Conservation (phyloP, 2,329 filamentous ascomycete species). For the Elsinoe batatas region DNA sequence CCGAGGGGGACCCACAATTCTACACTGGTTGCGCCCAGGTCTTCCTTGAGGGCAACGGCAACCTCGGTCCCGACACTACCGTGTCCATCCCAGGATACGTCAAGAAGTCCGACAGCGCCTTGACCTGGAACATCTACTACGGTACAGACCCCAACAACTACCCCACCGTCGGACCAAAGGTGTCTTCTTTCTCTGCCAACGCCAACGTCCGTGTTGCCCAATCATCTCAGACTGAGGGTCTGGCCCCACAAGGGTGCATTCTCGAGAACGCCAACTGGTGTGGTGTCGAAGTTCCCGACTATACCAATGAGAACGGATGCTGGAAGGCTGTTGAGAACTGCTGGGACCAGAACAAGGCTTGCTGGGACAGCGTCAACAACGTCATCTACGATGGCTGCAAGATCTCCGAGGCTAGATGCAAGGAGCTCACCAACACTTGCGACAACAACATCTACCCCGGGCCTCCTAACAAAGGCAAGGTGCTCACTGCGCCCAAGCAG, state of each 20-base stretch:
- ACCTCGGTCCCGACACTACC: conserved; percentile 36
- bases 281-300: conserved; percentile 49
- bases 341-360: conserved; percentile 50
- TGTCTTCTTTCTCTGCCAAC: conserved; percentile 39
- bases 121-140: conserved; percentile 57
- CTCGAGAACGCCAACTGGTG: conserved; percentile 66
- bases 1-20: conserved; percentile 56
- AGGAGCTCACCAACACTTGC: conserved; percentile 33
- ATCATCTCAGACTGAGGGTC: conserved; percentile 35
- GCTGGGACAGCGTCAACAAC: conserved; percentile 50
- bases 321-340: conserved; percentile 23
- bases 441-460: conserved; percentile 36
- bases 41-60: conserved; percentile 45
- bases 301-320: conserved; percentile 37
- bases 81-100: conserved; percentile 61
- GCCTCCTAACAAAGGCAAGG: conserved; percentile 37
- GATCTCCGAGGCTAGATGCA: conserved; percentile 55
- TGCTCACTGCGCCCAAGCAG: conserved; percentile 23
- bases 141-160: conserved; percentile 42
- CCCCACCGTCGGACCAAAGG: conserved; percentile 46
- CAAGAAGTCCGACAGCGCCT: conserved; percentile 41
- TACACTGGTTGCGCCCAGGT: conserved; percentile 65
- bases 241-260: conserved; percentile 48
- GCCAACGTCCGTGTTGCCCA: conserved; percentile 16
- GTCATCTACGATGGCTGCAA: conserved; percentile 52